Evolutionary conservation across 331 rosid genomes (phyloP).

Genomic region (Quercus tomentella): DNA sequence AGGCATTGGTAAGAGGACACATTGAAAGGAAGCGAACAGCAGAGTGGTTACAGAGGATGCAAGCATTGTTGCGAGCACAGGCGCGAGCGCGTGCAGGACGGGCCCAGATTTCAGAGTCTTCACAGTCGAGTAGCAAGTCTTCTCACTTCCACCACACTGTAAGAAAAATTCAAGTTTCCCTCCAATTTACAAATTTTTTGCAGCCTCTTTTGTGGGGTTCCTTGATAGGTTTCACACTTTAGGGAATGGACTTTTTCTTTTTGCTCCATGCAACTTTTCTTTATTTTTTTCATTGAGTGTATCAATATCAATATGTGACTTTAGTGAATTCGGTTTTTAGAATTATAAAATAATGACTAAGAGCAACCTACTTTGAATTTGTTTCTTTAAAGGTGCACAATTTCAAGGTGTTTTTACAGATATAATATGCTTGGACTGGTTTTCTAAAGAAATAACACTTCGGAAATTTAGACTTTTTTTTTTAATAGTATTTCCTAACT

Average conservation of each 20-base stretch:
- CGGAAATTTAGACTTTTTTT: too few relatives aligned
- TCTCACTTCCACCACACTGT: conserved; percentile 42
- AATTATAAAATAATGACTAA: too few relatives aligned
- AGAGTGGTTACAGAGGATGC: conserved; percentile 59
- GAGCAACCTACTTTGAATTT: neutral
- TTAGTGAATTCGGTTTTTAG: too few relatives aligned
- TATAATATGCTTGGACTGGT: neutral
- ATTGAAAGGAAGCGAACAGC: conserved; percentile 66
- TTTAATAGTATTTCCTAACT: neutral
- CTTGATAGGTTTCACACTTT: neutral
- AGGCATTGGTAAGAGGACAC: conserved; percentile 77
- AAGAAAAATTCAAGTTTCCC: conserved; percentile 22
- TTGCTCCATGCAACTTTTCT: neutral
- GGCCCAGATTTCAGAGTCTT: conserved; percentile 28
- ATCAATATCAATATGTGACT: too few relatives aligned
- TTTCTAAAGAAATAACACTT: neutral
- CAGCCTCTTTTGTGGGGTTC: neutral
- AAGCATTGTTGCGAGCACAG: conserved; percentile 47
- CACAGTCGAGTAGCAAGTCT: conserved; percentile 39
- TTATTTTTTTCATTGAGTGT: neutral
- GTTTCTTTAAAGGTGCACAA: neutral
- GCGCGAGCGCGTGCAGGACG: conserved; percentile 41
- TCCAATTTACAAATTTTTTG: neutral
- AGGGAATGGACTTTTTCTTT: neutral
- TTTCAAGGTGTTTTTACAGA: neutral